phyloP scores from a whole-genome alignment of 169 alveolate species.

The Plasmodium vivax region DNA sequence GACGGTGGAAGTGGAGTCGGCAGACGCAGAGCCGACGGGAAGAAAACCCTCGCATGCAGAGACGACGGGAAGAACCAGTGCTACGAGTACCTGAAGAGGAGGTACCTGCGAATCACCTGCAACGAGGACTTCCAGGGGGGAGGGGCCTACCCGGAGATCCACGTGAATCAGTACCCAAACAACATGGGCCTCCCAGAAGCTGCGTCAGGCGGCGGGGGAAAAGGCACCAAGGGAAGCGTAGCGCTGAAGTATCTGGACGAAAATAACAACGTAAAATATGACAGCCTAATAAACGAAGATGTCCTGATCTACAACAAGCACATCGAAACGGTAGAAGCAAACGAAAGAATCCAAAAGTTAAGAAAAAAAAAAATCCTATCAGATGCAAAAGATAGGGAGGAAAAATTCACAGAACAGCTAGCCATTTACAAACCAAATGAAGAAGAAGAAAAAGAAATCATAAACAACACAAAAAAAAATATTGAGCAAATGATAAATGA shows the following conservation, averaged over 20 bases:
- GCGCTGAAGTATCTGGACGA: constrained; percentile 79
- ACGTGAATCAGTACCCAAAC: constrained; percentile 85
- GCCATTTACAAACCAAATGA: constrained; percentile 82
- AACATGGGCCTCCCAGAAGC: constrained; percentile 77
- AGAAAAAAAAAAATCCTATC: constrained; percentile 80
- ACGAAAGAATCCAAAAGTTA: constrained; percentile 53
- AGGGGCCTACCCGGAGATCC: constrained; percentile 89
- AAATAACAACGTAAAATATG: constrained; percentile 80
- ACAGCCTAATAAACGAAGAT: constrained; percentile 78
- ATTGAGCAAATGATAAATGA: constrained; percentile 85
- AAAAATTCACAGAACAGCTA: constrained; percentile 77
- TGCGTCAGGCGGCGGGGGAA: not conserved
- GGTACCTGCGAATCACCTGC: constrained; percentile 79
- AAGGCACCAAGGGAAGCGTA: constrained; percentile 9
- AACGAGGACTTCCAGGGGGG: constrained; percentile 87
- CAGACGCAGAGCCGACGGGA: not conserved
- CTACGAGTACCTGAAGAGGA: constrained; percentile 74
- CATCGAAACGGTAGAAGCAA: constrained; percentile 49
- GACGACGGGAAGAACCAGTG: constrained; percentile 22
- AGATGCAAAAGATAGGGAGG: constrained; percentile 80
- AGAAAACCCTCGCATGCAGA: not conserved
- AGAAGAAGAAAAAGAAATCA: constrained; percentile 79
- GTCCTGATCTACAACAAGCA: constrained; percentile 26
- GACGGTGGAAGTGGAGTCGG: not conserved
- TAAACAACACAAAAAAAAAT: constrained; percentile 84